Evolutionary conservation across 306 rosid genomes (phyloP), one percentile per base, ranked within the genome.

Genomic region (Amphicarpaea edgeworthii): DNA sequence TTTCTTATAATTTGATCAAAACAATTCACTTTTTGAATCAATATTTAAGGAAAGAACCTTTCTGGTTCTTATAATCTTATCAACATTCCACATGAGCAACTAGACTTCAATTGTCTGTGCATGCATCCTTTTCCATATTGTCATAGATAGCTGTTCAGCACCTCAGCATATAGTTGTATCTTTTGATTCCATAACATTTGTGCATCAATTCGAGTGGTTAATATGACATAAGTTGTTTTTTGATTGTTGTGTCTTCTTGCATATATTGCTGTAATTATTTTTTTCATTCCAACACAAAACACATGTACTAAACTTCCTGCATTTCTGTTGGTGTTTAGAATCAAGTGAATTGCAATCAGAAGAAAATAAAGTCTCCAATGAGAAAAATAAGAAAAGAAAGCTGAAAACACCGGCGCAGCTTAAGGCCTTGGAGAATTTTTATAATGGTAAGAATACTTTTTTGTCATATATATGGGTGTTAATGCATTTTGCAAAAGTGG

Each of bases 381-480:
- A 92, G 82, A 92, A 88, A 70, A 86, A 77, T 73, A 82, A 77
- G 85, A 95, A 89, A 87, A 87, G 99, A 78, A 88, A 82, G 84
- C 96, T 90, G 70, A 95, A 95, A 87, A 89, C 97, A 79, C 97
- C 96, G 5, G 64, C 91, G 67, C 99, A 95, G 83, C 75, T 92
- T 79, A 79, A 28, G 77, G 97, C 89, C 73, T 81, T 95, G 87
- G 99, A 95, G 86, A 87, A 80, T 50, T 92, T 90, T 81, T 95
- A 95, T 82, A 83, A 85, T 58, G 99, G 99, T 95, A 84, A 58
- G 83, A 26, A 5, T 65, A 50, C 65, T 49, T 77, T 21, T 77
- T 60, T 71, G 68, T 71, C 23, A 14, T 23, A 68, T 70, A 12
- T 51, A 71, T 67, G 15, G 19, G 38, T 82, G 51, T 73, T 59